Evolutionary conservation across 108 stramenopile genomes (phyloP).

Genomic region (Cyclotella atomus): DNA sequence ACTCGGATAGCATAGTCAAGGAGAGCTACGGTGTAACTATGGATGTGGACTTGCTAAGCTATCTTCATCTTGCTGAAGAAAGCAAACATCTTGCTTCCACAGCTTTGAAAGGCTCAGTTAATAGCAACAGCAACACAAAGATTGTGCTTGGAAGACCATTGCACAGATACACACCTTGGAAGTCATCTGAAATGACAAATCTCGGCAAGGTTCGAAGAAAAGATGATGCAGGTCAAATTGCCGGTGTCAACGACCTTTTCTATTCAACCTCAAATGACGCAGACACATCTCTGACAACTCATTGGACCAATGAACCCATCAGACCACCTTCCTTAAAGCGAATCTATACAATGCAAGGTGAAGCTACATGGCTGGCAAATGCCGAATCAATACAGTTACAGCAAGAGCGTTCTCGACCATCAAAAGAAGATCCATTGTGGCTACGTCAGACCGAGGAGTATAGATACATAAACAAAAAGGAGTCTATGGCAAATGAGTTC

Average conservation of each 20-base stretch:
- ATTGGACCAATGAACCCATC: constrained; percentile 17
- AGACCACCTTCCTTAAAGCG: constrained; percentile 51
- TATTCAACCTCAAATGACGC: constrained; percentile 33
- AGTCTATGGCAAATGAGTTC: constrained; percentile 33
- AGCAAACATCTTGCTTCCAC: constrained; percentile 65
- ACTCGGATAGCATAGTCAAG: constrained; percentile 42
- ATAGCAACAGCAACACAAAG: constrained; percentile 4
- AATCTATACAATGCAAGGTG: constrained; percentile 50
- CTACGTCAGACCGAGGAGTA: constrained; percentile 65
- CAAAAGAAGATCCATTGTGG: constrained; percentile 88
- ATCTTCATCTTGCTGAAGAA: constrained; percentile 62
- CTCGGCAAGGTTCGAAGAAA: constrained; percentile 65
- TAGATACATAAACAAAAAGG: constrained; percentile 19
- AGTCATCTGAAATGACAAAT: constrained; percentile 49
- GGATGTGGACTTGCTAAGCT: constrained; percentile 53
- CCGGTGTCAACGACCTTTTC: constrained; percentile 78
- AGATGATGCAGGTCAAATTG: constrained; percentile 55
- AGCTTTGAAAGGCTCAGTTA: constrained; percentile 46
- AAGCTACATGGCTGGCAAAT: not conserved
- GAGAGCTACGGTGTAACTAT: constrained; percentile 28
- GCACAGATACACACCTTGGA: constrained; percentile 75
- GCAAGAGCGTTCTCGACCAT: constrained; percentile 74
- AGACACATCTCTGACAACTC: too few relatives aligned
- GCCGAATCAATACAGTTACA: constrained; percentile 40
- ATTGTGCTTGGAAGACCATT: constrained; percentile 46